These are phyloP conservation scores for Fibroporia radiculosa DNA, from an alignment of 768 basidiomycete species.

Conservation along the genomic window DNA sequence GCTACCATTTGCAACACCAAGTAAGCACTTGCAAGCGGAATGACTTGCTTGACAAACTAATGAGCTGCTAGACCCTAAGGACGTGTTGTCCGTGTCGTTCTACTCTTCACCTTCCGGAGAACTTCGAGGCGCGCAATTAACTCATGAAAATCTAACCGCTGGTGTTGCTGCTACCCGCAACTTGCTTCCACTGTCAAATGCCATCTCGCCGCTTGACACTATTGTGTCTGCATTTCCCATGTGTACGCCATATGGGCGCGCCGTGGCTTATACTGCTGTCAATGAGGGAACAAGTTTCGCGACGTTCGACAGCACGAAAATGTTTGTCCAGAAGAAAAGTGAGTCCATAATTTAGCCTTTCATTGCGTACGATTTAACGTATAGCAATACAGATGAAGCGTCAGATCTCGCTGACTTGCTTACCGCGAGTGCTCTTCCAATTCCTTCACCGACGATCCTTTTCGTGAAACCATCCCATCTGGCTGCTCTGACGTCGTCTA, in stretches of 20 bases:
- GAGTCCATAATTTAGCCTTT: constrained; percentile 4
- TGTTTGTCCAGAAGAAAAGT: constrained; percentile 43
- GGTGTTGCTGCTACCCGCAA: constrained; percentile 77
- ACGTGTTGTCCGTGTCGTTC: constrained; percentile 66
- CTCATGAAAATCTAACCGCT: constrained; percentile 82
- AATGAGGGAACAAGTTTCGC: constrained; percentile 70
- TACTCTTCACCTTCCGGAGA: constrained; percentile 44
- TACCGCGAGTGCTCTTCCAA: constrained; percentile 40
- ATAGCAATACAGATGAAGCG: too few relatives aligned
- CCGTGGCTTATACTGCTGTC: constrained; percentile 72
- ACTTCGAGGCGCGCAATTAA: constrained; percentile 57
- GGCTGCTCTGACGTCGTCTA: constrained; percentile 40
- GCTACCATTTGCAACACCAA: constrained; percentile 37
- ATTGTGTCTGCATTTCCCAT: constrained; percentile 70
- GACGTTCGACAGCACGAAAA: constrained; percentile 51
- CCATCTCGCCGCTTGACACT: constrained; percentile 65
- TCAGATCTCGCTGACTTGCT: constrained; percentile 41
- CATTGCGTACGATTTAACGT: not conserved
- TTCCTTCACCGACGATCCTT: constrained; percentile 73
- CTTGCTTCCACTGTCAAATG: constrained; percentile 65
- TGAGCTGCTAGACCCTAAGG: constrained; percentile 39
- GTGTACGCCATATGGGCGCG: constrained; percentile 71
- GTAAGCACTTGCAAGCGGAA: constrained; percentile 31
- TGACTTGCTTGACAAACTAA: not conserved
- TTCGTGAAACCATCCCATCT: constrained; percentile 66